These are phyloP conservation scores for Neurospora sp. DNA, from an alignment of 495 filamentous ascomycete genomes.

Conservation along the genomic window DNA sequence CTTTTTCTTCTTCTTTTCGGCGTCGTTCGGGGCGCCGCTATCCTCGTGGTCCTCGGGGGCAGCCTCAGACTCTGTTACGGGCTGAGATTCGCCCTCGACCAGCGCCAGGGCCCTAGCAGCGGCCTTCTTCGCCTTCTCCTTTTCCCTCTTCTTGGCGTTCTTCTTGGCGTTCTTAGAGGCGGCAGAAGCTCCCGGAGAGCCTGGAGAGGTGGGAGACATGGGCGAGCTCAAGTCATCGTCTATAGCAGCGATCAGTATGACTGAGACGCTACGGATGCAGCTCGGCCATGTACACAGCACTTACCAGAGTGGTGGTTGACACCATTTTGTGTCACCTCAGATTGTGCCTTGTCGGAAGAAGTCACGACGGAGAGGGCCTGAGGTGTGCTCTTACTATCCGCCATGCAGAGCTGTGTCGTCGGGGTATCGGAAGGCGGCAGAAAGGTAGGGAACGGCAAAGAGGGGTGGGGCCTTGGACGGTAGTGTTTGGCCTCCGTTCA, in stretches of 20 bases:
- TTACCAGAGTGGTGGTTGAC: not conserved
- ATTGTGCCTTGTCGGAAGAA: slow-evolving; percentile 26
- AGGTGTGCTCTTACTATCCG: slow-evolving; percentile 32
- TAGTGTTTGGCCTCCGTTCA: slow-evolving; percentile 9
- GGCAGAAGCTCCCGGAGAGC: not conserved
- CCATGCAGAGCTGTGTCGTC: slow-evolving; percentile 24
- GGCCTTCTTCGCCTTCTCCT: slow-evolving; percentile 14
- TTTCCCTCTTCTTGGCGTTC: slow-evolving; percentile 19
- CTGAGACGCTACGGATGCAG: not conserved
- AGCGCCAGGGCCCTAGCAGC: slow-evolving; percentile 3
- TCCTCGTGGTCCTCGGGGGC: slow-evolving; percentile 5
- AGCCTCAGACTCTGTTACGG: slow-evolving; percentile 5
- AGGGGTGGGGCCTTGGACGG: slow-evolving; percentile 19
- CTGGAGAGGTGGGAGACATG: not conserved
- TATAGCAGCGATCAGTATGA: not conserved
- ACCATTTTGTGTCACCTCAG: slow-evolving; percentile 20
- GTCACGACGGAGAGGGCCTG: slow-evolving; percentile 28
- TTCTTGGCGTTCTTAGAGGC: slow-evolving; percentile 6
- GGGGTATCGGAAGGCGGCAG: slow-evolving; percentile 20
- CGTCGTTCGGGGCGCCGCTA: not conserved
- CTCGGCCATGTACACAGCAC: not conserved
- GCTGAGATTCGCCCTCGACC: slow-evolving; percentile 1
- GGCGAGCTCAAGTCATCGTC: slow-evolving; percentile 1
- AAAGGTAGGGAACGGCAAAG: slow-evolving; percentile 6
- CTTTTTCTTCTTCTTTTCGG: not conserved